phyloP scores from a whole-genome alignment of 805 yeast genomes.

The Lipomyces yamanashiensis region DNA sequence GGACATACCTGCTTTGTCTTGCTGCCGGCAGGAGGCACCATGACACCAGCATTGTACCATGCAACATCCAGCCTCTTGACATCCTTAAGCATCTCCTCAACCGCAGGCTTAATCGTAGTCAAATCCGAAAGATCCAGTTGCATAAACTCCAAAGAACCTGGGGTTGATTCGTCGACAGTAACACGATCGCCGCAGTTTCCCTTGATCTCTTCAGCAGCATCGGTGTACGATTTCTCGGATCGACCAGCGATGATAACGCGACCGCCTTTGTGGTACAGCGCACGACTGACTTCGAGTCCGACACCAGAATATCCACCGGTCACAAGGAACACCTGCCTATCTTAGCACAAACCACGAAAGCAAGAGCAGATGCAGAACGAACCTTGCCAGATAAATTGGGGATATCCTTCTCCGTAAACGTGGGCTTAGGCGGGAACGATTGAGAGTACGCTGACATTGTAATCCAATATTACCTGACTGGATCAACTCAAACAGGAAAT shows the following conservation, averaged over 20 bases:
- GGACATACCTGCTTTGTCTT: conserved; percentile 46
- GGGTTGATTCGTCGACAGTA: not conserved
- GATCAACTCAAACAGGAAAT: no score
- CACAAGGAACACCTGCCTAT: conserved; percentile 20
- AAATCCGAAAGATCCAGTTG: conserved; percentile 37
- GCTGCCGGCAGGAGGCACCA: conserved; percentile 39
- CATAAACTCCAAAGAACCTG: conserved; percentile 24
- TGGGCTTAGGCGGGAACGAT: conserved; percentile 19
- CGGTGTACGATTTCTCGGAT: conserved; percentile 2
- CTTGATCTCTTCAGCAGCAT: conserved; percentile 20
- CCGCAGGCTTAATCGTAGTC: conserved; percentile 47
- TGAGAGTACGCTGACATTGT: conserved; percentile 2
- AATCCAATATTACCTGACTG: no score
- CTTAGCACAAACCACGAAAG: not conserved
- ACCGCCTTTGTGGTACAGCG: conserved; percentile 24
- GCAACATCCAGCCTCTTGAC: conserved; percentile 46
- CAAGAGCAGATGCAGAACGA: not conserved
- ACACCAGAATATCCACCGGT: conserved; percentile 32
- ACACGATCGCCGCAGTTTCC: not conserved
- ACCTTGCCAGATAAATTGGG: conserved; percentile 26
- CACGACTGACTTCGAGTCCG: conserved; percentile 23
- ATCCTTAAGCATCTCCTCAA: conserved; percentile 39
- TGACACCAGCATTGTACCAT: conserved; percentile 53
- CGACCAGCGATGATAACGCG: conserved; percentile 22
- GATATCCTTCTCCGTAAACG: conserved; percentile 24